Conservation (phyloP, 139 green algal species). For the Chlorella vulgaris region DNA sequence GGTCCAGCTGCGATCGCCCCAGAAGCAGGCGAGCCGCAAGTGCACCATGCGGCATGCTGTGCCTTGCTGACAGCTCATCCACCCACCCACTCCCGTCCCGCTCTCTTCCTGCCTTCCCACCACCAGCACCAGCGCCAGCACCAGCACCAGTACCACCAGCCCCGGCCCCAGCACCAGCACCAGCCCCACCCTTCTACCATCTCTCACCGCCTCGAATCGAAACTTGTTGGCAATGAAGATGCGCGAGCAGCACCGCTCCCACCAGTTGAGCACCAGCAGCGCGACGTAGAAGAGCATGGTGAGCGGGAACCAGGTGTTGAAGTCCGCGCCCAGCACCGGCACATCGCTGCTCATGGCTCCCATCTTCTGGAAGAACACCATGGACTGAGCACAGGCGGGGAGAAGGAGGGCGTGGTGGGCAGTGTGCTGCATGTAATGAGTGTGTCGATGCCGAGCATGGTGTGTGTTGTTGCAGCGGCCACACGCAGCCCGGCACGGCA, state of each 20-base stretch:
- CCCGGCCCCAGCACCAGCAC: neutral
- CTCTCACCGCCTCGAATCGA: conserved; percentile 18
- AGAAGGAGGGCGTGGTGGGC: too few relatives aligned
- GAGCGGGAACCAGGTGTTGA: conserved; percentile 86
- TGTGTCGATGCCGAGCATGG: too few relatives aligned
- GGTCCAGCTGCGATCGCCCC: too few relatives aligned
- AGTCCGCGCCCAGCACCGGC: conserved; percentile 65
- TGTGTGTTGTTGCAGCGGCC: too few relatives aligned
- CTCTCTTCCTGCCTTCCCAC: neutral
- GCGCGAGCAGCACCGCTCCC: conserved; percentile 34
- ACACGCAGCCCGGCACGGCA: too few relatives aligned
- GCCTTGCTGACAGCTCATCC: too few relatives aligned
- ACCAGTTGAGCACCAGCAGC: conserved; percentile 61
- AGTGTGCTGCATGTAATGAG: too few relatives aligned
- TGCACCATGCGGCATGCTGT: too few relatives aligned
- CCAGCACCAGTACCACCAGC: neutral
- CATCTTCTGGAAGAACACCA: conserved; percentile 80
- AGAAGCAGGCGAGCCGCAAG: too few relatives aligned
- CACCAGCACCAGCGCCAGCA: neutral
- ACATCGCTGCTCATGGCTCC: conserved; percentile 75
- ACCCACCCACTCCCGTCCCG: too few relatives aligned
- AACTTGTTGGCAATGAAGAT: conserved; percentile 38
- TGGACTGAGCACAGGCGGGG: conserved; percentile 31
- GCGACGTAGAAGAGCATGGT: conserved; percentile 64
- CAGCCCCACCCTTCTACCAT: neutral